These are phyloP conservation scores for Gymnopus androsaceus DNA, from an alignment of 1,284 basidiomycete genomes.

Conservation along the genomic window DNA sequence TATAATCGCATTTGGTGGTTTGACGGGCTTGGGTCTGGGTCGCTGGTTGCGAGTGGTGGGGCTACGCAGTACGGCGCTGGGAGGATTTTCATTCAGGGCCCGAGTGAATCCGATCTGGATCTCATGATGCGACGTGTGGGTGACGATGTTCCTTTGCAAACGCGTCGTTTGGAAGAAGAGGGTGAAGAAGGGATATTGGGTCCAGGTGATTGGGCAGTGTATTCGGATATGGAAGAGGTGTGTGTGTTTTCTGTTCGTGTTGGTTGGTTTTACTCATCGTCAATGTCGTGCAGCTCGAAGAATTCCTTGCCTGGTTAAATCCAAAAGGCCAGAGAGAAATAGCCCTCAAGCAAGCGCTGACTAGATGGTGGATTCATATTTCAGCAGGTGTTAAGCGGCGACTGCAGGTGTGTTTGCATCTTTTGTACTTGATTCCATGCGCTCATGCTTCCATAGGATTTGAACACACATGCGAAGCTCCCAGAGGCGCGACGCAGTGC, in stretches of 20 bases:
- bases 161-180: conserved; percentile 72
- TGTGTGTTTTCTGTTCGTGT: conserved; percentile 13
- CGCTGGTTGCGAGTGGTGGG: conserved; percentile 72
- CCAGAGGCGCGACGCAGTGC: conserved; percentile 79
- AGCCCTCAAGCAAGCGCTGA: conserved; percentile 77
- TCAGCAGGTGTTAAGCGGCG: conserved; percentile 80
- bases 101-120: conserved; percentile 76
- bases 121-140: conserved; percentile 61
- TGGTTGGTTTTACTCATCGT: neutral
- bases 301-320: conserved; percentile 88
- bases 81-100: conserved; percentile 88
- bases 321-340: conserved; percentile 87
- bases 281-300: conserved; percentile 60
- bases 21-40: conserved; percentile 89
- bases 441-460: conserved; percentile 50
- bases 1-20: conserved; percentile 98
- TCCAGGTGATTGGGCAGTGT: conserved; percentile 87
- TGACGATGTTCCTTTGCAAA: conserved; percentile 50
- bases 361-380: conserved; percentile 86
- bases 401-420: conserved; percentile 53
- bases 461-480: conserved; percentile 63
- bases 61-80: conserved; percentile 86
- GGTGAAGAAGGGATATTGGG: conserved; percentile 72
- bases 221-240: conserved; percentile 87
- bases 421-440: conserved; percentile 5